Evolutionary conservation across 495 filamentous ascomycete genomes (phyloP).

Genomic region (Aspergillus ostianus): DNA sequence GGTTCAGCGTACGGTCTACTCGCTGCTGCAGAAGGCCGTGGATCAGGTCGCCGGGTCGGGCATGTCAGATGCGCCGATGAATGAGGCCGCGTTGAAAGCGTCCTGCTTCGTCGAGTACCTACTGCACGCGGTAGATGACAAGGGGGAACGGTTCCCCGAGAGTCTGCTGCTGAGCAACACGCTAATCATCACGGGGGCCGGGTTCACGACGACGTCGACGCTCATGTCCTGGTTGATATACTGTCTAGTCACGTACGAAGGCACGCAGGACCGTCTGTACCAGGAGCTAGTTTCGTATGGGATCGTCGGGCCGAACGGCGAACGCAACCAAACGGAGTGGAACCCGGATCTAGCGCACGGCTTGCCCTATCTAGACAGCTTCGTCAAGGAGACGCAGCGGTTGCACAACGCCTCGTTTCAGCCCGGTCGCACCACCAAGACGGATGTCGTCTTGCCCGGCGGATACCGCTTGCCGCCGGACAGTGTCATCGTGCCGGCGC

Average conservation of each 20-base stretch:
- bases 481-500: conserved; percentile 42
- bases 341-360: conserved; percentile 40
- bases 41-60: conserved; percentile 18
- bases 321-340: conserved; percentile 22
- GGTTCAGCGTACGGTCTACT: conserved; percentile 24
- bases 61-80: conserved; percentile 39
- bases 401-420: conserved; percentile 57
- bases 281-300: conserved; percentile 51
- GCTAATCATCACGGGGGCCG: conserved; percentile 45
- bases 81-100: conserved; percentile 47
- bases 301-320: conserved; percentile 24
- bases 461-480: conserved; percentile 50
- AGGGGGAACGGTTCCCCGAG: conserved; percentile 50
- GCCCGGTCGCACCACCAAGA: conserved; percentile 50
- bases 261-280: conserved; percentile 49
- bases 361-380: conserved; percentile 50
- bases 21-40: conserved; percentile 24
- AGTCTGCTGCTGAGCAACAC: conserved; percentile 31
- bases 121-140: conserved; percentile 43
- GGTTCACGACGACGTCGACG: conserved; percentile 53
- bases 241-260: conserved; percentile 47
- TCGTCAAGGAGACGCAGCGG: conserved; percentile 57
- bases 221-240: conserved; percentile 56
- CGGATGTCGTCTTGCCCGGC: conserved; percentile 52
- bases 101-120: conserved; percentile 48